Evolutionary conservation across 441 rosid species (phyloP).

Genomic region (Corymbia calophylla): DNA sequence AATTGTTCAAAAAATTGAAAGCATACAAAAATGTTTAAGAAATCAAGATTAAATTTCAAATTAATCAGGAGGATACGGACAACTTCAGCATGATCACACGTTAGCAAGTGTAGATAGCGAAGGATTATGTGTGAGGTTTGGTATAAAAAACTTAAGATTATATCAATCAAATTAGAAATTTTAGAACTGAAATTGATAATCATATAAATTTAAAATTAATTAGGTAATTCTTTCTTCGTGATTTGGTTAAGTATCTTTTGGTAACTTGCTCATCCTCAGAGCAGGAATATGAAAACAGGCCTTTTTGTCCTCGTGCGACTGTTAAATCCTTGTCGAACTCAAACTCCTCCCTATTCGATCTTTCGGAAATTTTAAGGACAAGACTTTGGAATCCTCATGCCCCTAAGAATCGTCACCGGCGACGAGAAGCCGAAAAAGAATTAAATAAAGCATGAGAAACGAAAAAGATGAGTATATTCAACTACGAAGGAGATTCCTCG

Average conservation of each 20-base stretch:
- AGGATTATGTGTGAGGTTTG: fast-evolving
- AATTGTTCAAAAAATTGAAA: background rate
- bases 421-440: background rate
- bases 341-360: background rate
- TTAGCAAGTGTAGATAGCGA: fast-evolving
- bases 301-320: background rate
- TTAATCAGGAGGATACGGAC: fast-evolving
- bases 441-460: background rate
- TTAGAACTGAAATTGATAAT: background rate
- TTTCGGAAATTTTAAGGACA: background rate
- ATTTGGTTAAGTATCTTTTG: fast-evolving
- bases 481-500: background rate
- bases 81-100: fast-evolving
- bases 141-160: background rate
- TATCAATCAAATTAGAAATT: background rate
- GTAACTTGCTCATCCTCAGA: fast-evolving
- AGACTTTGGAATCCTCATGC: background rate
- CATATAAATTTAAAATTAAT: fast-evolving
- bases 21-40: background rate
- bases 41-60: background rate
- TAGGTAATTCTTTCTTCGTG: background rate
- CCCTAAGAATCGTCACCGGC: background rate
- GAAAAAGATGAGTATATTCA: background rate
- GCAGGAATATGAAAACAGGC: background rate
- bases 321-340: background rate